Evolutionary conservation across 2,329 filamentous ascomycete species (phyloP).

Genomic region (Chaetomium sp.): DNA sequence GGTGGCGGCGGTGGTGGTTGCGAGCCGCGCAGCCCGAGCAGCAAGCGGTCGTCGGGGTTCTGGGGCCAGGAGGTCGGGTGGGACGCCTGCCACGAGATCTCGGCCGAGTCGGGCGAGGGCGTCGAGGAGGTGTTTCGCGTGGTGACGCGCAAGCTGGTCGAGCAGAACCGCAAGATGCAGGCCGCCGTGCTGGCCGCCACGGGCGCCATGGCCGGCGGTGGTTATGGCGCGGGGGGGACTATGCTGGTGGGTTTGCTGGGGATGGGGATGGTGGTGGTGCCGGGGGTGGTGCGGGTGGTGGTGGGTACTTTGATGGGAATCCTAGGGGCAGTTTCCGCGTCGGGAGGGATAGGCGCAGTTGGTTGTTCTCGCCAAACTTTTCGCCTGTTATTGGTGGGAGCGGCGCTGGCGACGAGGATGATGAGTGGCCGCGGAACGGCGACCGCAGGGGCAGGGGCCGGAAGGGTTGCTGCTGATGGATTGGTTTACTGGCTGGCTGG

Average conservation of each 20-base stretch:
- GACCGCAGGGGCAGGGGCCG: background rate
- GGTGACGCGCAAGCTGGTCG: constrained; percentile 63
- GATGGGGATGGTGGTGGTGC: constrained; percentile 22
- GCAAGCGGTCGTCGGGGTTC: constrained; percentile 71
- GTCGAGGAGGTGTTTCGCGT: constrained; percentile 93
- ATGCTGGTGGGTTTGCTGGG: constrained; percentile 47
- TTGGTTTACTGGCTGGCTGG: background rate
- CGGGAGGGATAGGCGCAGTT: constrained; percentile 59
- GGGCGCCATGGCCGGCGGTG: constrained; percentile 48
- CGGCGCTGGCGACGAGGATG: constrained; percentile 6
- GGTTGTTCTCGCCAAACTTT: constrained; percentile 59
- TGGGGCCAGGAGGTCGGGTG: constrained; percentile 94
- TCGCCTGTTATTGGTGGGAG: constrained; percentile 42
- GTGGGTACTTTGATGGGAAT: constrained; percentile 55
- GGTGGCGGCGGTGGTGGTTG: constrained; percentile 23
- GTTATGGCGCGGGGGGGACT: constrained; percentile 32
- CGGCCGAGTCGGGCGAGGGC: constrained; percentile 88
- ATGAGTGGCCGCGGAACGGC: background rate
- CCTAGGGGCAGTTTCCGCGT: constrained; percentile 58
- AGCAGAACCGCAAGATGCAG: constrained; percentile 65
- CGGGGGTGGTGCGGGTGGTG: constrained; percentile 14
- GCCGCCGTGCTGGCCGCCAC: constrained; percentile 60
- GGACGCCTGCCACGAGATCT: constrained; percentile 98
- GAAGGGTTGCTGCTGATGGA: constrained; percentile 17
- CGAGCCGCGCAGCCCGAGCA: constrained; percentile 62